Conservation (phyloP, 305 asterid species). For the Fraxinus sp. region DNA sequence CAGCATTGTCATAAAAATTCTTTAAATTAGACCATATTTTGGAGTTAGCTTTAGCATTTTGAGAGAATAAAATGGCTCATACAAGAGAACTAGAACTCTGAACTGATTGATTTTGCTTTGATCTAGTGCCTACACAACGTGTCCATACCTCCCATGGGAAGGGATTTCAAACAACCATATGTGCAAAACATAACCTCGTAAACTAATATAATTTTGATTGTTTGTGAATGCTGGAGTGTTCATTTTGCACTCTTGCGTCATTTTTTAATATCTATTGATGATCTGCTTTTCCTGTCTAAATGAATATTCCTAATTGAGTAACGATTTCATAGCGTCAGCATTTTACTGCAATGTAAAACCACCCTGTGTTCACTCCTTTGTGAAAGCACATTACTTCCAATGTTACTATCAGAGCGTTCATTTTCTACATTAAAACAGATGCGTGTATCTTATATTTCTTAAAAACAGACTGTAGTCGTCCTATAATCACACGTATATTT, state of each 20-base stretch:
- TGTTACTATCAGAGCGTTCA: background rate
- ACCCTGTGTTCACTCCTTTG: background rate
- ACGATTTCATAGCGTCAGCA: background rate
- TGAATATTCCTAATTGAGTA: background rate
- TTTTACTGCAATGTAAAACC: background rate
- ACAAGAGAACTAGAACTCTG: background rate
- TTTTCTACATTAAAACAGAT: background rate
- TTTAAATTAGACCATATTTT: background rate
- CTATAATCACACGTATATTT: background rate
- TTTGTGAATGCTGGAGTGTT: background rate
- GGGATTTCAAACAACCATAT: background rate
- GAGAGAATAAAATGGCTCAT: background rate
- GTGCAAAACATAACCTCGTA: background rate
- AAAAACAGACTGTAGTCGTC: background rate
- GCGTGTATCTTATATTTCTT: background rate
- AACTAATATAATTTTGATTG: background rate
- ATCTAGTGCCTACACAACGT: background rate
- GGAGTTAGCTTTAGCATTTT: background rate
- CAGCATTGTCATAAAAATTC: constrained; percentile 1
- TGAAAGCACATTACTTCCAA: constrained; percentile 1
- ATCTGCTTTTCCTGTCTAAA: constrained; percentile 2
- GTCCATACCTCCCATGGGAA: constrained; percentile 15
- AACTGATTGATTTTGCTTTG: constrained; percentile 16
- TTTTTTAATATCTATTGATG: constrained; percentile 5
- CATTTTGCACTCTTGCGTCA: background rate